These are phyloP conservation scores for Xylaria cubensis DNA, from an alignment of 495 filamentous ascomycete genomes.

Conservation along the genomic window DNA sequence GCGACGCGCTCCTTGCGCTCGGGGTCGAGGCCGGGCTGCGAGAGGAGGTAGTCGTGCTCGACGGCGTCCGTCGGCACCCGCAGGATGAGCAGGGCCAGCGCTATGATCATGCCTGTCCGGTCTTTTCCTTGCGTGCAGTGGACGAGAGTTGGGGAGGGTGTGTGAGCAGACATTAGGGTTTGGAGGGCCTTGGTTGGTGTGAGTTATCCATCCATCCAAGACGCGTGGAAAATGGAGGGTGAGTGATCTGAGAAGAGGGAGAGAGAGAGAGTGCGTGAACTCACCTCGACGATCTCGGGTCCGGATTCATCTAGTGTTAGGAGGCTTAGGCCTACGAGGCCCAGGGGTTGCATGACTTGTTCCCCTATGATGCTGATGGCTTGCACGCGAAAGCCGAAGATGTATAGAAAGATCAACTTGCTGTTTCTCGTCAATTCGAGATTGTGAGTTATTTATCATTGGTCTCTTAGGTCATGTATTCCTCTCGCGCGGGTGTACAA, in stretches of 20 bases:
- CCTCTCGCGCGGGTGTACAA: neutral
- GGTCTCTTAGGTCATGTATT: neutral
- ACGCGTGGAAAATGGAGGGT: constrained; percentile 16
- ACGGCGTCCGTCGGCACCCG: constrained; percentile 63
- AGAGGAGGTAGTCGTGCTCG: constrained; percentile 67
- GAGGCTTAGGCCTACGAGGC: constrained; percentile 69
- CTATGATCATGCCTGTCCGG: constrained; percentile 75
- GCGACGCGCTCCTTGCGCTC: constrained; percentile 67
- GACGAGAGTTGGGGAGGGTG: constrained; percentile 66
- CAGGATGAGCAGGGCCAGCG: constrained; percentile 67
- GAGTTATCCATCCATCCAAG: neutral
- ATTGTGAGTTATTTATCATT: neutral
- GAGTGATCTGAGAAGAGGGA: neutral
- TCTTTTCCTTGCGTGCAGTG: constrained; percentile 94
- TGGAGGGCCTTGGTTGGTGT: constrained; percentile 51
- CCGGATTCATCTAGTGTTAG: constrained; percentile 69
- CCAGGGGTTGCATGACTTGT: constrained; percentile 71
- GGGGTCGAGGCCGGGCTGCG: constrained; percentile 61
- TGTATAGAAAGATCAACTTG: constrained; percentile 64
- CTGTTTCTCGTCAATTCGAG: constrained; percentile 44
- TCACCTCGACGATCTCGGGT: constrained; percentile 63
- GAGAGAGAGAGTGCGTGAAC: neutral
- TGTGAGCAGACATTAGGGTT: constrained; percentile 36
- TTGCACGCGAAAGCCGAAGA: constrained; percentile 68
- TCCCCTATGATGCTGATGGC: constrained; percentile 71